phyloP scores from a whole-genome alignment of 2,329 filamentous ascomycete genomes.

The Phaeoacremonium minimum region DNA sequence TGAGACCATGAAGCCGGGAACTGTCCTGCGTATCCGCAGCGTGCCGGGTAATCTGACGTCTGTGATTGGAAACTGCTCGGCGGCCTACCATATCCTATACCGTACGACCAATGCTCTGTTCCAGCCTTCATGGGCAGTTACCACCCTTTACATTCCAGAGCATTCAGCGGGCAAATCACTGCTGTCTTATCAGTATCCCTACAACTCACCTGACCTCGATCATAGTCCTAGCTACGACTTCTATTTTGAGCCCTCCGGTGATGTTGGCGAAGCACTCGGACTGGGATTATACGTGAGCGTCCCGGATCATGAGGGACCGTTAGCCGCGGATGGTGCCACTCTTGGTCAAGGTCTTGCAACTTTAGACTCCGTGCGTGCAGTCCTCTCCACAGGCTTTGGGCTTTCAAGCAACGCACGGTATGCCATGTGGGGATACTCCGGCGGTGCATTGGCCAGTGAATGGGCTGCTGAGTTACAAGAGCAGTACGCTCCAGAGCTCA shows the following conservation, averaged over 20 bases:
- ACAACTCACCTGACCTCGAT: constrained; percentile 32
- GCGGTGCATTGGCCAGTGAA: constrained; percentile 45
- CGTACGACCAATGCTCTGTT: constrained; percentile 28
- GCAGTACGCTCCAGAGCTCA: constrained; percentile 48
- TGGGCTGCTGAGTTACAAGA: constrained; percentile 48
- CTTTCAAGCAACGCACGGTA: too few relatives aligned
- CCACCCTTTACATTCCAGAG: constrained; percentile 27
- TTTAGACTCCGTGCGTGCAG: constrained; percentile 39
- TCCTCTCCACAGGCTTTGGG: too few relatives aligned
- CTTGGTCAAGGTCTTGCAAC: constrained; percentile 39
- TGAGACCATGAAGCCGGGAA: constrained; percentile 18
- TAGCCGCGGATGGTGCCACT: constrained; percentile 33
- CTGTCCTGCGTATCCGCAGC: constrained; percentile 20
- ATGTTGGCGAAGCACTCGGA: constrained; percentile 25
- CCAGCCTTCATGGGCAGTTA: constrained; percentile 31
- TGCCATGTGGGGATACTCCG: constrained; percentile 51
- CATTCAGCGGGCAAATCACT: constrained; percentile 18
- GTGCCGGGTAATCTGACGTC: constrained; percentile 18
- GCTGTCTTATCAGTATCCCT: constrained; percentile 36
- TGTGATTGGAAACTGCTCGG: constrained; percentile 12
- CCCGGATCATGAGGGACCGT: constrained; percentile 40
- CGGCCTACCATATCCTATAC: constrained; percentile 30
- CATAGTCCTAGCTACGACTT: constrained; percentile 29
- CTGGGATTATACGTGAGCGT: constrained; percentile 36
- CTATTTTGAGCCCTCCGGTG: constrained; percentile 16